These are phyloP conservation scores for Colletotrichum brevisporum DNA, from an alignment of 2,329 filamentous ascomycete species.

Conservation along the genomic window DNA sequence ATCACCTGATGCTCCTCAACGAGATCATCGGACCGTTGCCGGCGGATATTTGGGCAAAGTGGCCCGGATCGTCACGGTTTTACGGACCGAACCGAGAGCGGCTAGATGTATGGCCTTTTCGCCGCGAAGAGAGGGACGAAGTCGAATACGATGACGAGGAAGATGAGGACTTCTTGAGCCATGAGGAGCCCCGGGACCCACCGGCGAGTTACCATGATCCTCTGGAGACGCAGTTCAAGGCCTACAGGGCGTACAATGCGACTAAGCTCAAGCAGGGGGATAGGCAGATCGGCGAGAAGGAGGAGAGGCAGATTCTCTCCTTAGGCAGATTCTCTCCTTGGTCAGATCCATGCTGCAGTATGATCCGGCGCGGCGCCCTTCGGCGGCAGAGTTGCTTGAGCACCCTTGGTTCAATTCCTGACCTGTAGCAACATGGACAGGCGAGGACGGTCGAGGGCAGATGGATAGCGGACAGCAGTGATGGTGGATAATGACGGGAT, in stretches of 20 bases:
- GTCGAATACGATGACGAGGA: not conserved
- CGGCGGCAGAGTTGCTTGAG: not conserved
- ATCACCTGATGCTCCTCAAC: slow-evolving; percentile 40
- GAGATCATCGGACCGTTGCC: slow-evolving; percentile 41
- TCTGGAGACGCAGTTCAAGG: not conserved
- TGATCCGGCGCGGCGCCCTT: not conserved
- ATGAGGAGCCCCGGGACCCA: too few relatives aligned
- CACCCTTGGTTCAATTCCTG: not conserved
- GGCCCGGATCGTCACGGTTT: slow-evolving; percentile 34
- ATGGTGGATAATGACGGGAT: too few relatives aligned
- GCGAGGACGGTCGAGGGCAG: too few relatives aligned
- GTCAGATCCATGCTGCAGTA: not conserved
- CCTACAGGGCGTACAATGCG: not conserved
- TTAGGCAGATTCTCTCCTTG: not conserved
- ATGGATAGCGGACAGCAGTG: too few relatives aligned
- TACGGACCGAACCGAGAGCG: slow-evolving; percentile 29
- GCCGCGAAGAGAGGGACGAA: slow-evolving; percentile 16
- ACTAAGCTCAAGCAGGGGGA: not conserved
- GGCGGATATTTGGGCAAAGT: slow-evolving; percentile 32
- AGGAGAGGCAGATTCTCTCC: not conserved
- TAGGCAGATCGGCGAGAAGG: not conserved
- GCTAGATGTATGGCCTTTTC: not conserved
- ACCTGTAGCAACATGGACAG: too few relatives aligned
- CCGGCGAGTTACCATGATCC: not conserved
- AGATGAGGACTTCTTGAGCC: not conserved